Conservation (phyloP, 768 basidiomycete genomes). For the Pleurotus tuber-regium region DNA sequence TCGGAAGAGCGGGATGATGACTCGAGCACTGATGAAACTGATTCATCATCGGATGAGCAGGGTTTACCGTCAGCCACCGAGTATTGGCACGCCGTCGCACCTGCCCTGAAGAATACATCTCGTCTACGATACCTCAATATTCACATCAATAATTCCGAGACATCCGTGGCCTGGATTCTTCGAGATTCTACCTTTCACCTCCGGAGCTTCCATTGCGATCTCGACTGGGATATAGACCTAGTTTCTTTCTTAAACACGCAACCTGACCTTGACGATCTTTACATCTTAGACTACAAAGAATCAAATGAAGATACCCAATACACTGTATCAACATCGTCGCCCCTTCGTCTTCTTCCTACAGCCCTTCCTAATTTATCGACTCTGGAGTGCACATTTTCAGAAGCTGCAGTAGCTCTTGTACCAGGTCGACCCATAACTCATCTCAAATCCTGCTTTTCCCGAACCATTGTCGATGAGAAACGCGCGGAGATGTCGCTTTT, state of each 20-base stretch:
- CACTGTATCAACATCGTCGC: slow-evolving; percentile 20
- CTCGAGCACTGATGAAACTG: slow-evolving; percentile 21
- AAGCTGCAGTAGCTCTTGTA: slow-evolving; percentile 55
- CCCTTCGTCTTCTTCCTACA: slow-evolving; percentile 23
- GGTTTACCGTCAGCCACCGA: slow-evolving; percentile 25
- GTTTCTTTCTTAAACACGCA: slow-evolving; percentile 52
- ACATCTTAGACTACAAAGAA: slow-evolving; percentile 43
- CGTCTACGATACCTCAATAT: slow-evolving; percentile 53
- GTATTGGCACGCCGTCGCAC: slow-evolving; percentile 51
- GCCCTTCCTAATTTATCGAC: slow-evolving; percentile 48
- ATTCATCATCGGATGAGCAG: slow-evolving; percentile 22
- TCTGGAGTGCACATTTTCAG: slow-evolving; percentile 67
- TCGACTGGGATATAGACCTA: slow-evolving; percentile 60
- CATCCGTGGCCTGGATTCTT: slow-evolving; percentile 36
- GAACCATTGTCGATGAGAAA: slow-evolving; percentile 45
- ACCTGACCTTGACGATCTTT: slow-evolving; percentile 45
- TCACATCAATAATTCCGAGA: slow-evolving; percentile 34
- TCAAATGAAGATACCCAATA: slow-evolving; percentile 20
- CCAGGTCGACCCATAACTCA: slow-evolving; percentile 58
- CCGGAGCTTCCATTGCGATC: slow-evolving; percentile 61
- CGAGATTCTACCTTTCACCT: slow-evolving; percentile 48
- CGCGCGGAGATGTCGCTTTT: slow-evolving; percentile 48
- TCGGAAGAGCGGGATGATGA: slow-evolving; percentile 22
- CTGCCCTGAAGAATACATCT: slow-evolving; percentile 44
- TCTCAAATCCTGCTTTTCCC: slow-evolving; percentile 69